Evolutionary conservation across 345 rosid species (phyloP).

Genomic region (Eucalyptus regnans): DNA sequence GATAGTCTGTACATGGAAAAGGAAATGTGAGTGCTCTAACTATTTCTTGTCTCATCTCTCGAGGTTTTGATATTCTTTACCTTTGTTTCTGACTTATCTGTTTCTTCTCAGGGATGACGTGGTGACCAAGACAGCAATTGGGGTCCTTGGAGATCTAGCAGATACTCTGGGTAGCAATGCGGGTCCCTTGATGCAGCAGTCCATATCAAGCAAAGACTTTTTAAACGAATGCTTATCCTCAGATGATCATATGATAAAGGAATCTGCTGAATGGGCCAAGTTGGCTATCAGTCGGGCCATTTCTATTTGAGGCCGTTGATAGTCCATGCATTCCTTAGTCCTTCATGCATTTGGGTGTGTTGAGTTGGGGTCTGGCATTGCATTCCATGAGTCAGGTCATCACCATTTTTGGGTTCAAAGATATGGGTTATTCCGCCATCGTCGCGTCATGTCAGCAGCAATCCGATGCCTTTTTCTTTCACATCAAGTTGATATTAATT

Average conservation of each 20-base stretch:
- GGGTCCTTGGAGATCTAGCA: slow-evolving; percentile 51
- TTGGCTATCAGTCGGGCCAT: slow-evolving; percentile 45
- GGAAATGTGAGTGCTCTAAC: slow-evolving; percentile 17
- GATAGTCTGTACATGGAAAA: slow-evolving; percentile 34
- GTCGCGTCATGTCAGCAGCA: background rate
- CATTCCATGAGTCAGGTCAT: slow-evolving; percentile 32
- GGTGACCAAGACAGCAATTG: slow-evolving; percentile 43
- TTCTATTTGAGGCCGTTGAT: slow-evolving; percentile 26
- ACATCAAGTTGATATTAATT: background rate
- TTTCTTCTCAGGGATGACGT: slow-evolving; percentile 32
- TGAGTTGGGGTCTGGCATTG: slow-evolving; percentile 21
- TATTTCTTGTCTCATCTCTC: background rate
- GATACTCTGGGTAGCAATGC: slow-evolving; percentile 46
- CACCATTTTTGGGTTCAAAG: slow-evolving; percentile 18
- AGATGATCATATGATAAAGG: slow-evolving; percentile 46
- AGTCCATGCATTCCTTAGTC: slow-evolving; percentile 14
- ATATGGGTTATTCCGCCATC: background rate
- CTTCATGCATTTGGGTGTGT: slow-evolving; percentile 48
- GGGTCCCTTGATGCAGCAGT: slow-evolving; percentile 44
- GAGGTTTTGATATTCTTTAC: background rate
- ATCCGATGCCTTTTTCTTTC: background rate
- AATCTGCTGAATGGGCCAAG: slow-evolving; percentile 64
- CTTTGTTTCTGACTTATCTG: background rate
- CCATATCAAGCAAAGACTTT: slow-evolving; percentile 40
- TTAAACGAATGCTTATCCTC: slow-evolving; percentile 42